Percentiles rank a stretch among this genome's conserved stretches.
Conservation (phyloP, 495 filamentous ascomycete species). For the Neurospora intermedia region DNA sequence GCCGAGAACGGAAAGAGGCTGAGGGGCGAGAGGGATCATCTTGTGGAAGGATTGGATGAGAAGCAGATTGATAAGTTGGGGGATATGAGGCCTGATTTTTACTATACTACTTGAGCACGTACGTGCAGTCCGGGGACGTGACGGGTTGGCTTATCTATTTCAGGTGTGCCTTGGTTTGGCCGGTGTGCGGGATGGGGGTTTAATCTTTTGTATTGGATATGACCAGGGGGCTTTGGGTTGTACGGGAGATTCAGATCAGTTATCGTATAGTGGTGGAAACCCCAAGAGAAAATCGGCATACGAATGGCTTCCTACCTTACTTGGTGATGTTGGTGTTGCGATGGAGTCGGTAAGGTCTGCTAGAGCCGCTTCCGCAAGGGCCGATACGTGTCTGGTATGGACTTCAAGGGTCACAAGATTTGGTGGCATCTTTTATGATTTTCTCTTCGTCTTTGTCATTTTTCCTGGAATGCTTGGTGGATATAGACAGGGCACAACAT, state of each 20-base stretch:
- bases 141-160: neutral
- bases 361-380: neutral
- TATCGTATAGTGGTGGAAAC: neutral
- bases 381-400: neutral
- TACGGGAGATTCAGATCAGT: neutral
- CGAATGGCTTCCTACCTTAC: neutral
- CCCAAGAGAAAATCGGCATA: neutral
- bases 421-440: neutral
- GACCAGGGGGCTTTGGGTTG: neutral
- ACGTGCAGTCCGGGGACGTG: neutral
- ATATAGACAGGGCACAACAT: neutral
- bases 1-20: constrained; percentile 51
- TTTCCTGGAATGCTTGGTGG: neutral
- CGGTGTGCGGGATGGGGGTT: neutral
- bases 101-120: constrained; percentile 45
- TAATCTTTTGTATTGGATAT: neutral
- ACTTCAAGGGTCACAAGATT: neutral
- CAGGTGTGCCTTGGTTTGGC: neutral
- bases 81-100: constrained; percentile 66
- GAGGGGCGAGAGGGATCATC: constrained; percentile 58
- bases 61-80: constrained; percentile 54
- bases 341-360: neutral
- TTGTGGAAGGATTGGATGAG: constrained; percentile 47
- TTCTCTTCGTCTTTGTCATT: neutral
- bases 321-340: neutral